Conservation (phyloP, 2,329 filamentous ascomycete genomes). For the Paecilomyces sp. region DNA sequence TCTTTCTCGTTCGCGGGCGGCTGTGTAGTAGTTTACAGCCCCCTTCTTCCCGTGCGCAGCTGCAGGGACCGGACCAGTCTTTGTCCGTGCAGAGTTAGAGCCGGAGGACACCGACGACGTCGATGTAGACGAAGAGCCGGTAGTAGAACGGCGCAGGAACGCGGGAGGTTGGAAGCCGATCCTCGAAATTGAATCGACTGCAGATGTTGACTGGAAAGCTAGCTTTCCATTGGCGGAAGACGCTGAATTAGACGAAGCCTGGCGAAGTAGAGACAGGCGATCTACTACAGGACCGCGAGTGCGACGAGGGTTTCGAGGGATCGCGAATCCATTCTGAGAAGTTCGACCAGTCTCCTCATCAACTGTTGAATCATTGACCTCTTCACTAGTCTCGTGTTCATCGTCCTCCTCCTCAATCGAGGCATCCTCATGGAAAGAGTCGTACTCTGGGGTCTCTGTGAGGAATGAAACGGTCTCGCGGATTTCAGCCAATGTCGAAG, state of each 20-base stretch:
- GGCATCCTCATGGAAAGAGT: slow-evolving; percentile 48
- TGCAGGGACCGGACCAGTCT: slow-evolving; percentile 24
- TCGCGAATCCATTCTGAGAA: slow-evolving; percentile 18
- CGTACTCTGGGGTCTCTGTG: slow-evolving; percentile 59
- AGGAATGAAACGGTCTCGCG: slow-evolving; percentile 76
- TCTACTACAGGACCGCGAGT: slow-evolving; percentile 38
- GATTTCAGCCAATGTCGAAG: slow-evolving; percentile 70
- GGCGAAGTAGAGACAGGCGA: slow-evolving; percentile 36
- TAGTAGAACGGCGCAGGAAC: slow-evolving; percentile 22
- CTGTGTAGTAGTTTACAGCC: slow-evolving; percentile 50
- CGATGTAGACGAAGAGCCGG: slow-evolving; percentile 20
- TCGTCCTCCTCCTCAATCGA: slow-evolving; percentile 42
- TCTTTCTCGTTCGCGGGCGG: slow-evolving; percentile 52
- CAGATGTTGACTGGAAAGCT: slow-evolving; percentile 24
- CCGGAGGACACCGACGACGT: slow-evolving; percentile 11
- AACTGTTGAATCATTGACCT: slow-evolving; percentile 16
- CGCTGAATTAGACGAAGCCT: slow-evolving; percentile 38
- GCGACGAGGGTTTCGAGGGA: slow-evolving; percentile 28
- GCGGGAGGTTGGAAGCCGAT: slow-evolving; percentile 27
- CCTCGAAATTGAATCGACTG: slow-evolving; percentile 9
- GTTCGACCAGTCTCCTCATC: slow-evolving; percentile 13
- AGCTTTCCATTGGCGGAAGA: slow-evolving; percentile 18
- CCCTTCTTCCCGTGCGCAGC: slow-evolving; percentile 51
- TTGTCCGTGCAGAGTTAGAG: slow-evolving; percentile 14
- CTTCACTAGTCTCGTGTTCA: slow-evolving; percentile 42